Evolutionary conservation across 192 early-diverging fungal species (phyloP).

Genomic region (Ambispora gerdemannii): DNA sequence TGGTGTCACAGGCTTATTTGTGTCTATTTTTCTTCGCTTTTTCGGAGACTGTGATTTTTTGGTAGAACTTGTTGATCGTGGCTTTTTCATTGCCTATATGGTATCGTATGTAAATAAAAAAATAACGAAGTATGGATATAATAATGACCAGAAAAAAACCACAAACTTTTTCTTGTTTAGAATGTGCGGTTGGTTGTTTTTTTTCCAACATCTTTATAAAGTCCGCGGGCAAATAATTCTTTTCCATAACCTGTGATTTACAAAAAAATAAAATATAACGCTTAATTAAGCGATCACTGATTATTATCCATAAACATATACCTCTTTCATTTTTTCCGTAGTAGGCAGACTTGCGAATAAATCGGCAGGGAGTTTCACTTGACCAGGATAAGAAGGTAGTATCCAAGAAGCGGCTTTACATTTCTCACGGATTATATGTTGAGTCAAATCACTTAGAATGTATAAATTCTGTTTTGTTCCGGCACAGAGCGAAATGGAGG

Average conservation of each 20-base stretch:
- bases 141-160: not conserved
- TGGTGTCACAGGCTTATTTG: not conserved
- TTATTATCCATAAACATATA: conserved; percentile 22
- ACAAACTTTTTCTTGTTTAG: conserved; percentile 14
- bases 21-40: conserved; percentile 4
- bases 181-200: not conserved
- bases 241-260: conserved; percentile 11
- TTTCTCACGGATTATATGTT: conserved; percentile 75
- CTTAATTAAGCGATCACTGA: not conserved
- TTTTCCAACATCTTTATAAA: conserved; percentile 26
- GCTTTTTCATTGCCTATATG: not conserved
- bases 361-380: conserved; percentile 63
- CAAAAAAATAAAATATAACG: not conserved
- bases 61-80: too few species aligned
- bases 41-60: conserved; percentile 6
- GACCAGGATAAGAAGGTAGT: conserved; percentile 72
- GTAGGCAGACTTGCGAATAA: conserved; percentile 57
- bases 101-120: not conserved
- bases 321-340: conserved; percentile 36
- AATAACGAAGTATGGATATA: not conserved
- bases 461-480: conserved; percentile 82
- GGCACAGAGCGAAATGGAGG: too few species aligned
- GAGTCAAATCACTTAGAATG: conserved; percentile 78
- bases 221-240: conserved; percentile 19
- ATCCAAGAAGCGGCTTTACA: conserved; percentile 75